Evolutionary conservation across 768 basidiomycete species (phyloP).

Genomic region (Collybiopsis confluens): DNA sequence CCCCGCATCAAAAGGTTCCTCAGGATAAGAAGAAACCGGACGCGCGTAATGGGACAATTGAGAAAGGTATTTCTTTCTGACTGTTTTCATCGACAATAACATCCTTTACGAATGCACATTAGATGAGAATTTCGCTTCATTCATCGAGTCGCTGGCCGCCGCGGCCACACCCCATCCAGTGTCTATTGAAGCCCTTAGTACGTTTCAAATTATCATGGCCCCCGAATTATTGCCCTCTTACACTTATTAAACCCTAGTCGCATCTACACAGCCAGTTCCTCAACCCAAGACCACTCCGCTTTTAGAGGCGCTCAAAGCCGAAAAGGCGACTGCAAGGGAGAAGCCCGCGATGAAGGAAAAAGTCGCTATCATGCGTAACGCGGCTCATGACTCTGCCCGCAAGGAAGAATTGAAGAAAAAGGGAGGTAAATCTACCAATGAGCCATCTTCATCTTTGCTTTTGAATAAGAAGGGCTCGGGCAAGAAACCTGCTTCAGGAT

Average conservation of each 20-base stretch:
- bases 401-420: slow-evolving; percentile 33
- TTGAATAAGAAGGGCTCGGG: background rate
- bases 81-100: background rate
- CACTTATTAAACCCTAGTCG: slow-evolving; percentile 38
- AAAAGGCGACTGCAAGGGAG: slow-evolving; percentile 64
- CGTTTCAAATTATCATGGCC: slow-evolving; percentile 16
- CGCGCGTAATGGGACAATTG: slow-evolving; percentile 80
- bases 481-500: slow-evolving; percentile 22
- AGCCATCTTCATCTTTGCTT: background rate
- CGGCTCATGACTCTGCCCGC: slow-evolving; percentile 42
- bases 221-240: background rate
- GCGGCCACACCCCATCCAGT: slow-evolving; percentile 49
- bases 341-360: slow-evolving; percentile 70
- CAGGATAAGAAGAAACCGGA: slow-evolving; percentile 74
- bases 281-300: slow-evolving; percentile 84
- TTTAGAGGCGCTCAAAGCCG: slow-evolving; percentile 88
- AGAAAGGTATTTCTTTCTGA: slow-evolving; percentile 55
- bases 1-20: slow-evolving; percentile 87
- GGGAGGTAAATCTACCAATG: slow-evolving; percentile 15
- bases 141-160: slow-evolving; percentile 68
- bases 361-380: slow-evolving; percentile 65
- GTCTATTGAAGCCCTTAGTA: slow-evolving; percentile 62
- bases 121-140: slow-evolving; percentile 86
- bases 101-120: background rate
- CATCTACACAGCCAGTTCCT: slow-evolving; percentile 53